phyloP scores from a whole-genome alignment of 2,329 filamentous ascomycete species.

The Pseudogymnoascus sp. region DNA sequence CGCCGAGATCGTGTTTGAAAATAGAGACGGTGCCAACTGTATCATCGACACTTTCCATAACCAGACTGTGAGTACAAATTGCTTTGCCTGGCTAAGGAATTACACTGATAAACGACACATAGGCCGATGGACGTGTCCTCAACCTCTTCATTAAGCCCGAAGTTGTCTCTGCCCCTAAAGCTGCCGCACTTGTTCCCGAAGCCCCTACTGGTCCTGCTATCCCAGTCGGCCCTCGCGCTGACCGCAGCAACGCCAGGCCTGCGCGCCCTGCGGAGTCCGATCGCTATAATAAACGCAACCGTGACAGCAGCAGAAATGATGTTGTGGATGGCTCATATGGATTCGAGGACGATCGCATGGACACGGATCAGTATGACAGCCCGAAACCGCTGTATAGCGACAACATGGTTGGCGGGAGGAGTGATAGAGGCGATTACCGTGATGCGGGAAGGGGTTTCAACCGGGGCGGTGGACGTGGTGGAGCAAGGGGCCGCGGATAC shows the following conservation, averaged over 20 bases:
- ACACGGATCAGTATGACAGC: slow-evolving; percentile 22
- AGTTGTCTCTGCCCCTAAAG: slow-evolving; percentile 9
- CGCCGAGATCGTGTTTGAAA: slow-evolving; percentile 67
- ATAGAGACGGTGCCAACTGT: slow-evolving; percentile 61
- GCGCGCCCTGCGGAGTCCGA: slow-evolving; percentile 18
- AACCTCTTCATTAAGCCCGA: slow-evolving; percentile 63
- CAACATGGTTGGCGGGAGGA: slow-evolving; percentile 18
- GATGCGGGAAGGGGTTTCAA: slow-evolving; percentile 17
- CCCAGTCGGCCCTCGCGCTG: slow-evolving; percentile 25
- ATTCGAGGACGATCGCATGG: slow-evolving; percentile 27
- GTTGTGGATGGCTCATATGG: slow-evolving; percentile 28
- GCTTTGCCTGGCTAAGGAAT: neutral
- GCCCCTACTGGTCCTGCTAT: slow-evolving; percentile 13
- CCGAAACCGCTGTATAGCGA: slow-evolving; percentile 25
- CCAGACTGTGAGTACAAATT: slow-evolving; percentile 52
- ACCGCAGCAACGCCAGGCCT: slow-evolving; percentile 14
- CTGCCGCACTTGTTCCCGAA: slow-evolving; percentile 8
- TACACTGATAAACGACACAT: slow-evolving; percentile 17
- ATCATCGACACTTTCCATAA: slow-evolving; percentile 71
- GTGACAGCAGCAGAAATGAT: slow-evolving; percentile 22
- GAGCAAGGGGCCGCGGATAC: slow-evolving; percentile 15
- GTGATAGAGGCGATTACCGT: slow-evolving; percentile 14
- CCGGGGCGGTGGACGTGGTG: slow-evolving; percentile 17
- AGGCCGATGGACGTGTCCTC: slow-evolving; percentile 68
- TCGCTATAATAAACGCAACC: slow-evolving; percentile 18